A percentile compares a stretch with the other conserved stretches of the same genome.
phyloP scores from a whole-genome alignment of 1,284 basidiomycete species.

The Cutaneotrichosporon mucoides region DNA sequence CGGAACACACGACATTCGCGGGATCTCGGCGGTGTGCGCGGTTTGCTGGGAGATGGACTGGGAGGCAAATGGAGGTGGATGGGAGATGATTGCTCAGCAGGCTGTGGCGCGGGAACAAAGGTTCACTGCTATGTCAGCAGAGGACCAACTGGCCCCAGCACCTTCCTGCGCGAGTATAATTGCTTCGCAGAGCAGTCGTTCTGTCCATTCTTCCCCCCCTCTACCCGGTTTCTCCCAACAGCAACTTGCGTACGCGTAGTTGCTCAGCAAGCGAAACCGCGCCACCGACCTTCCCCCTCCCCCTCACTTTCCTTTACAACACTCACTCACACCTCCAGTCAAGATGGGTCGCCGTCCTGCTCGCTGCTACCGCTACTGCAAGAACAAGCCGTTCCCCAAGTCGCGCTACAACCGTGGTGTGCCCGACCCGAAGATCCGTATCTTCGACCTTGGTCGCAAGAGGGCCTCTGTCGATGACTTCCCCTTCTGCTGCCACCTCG shows the following conservation, averaged over 20 bases:
- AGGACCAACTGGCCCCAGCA: too few species aligned
- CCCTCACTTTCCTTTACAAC: background rate
- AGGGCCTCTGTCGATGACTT: constrained; percentile 95
- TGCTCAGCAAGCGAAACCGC: too few species aligned
- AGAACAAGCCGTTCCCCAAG: constrained; percentile 89
- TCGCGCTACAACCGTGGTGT: constrained; percentile 98
- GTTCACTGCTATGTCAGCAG: background rate
- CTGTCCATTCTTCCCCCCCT: too few species aligned
- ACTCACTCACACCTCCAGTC: constrained; percentile 17
- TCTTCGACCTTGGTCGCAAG: constrained; percentile 93
- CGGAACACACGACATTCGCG: background rate
- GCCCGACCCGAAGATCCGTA: constrained; percentile 90
- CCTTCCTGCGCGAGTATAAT: background rate
- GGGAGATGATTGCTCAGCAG: constrained; percentile 5
- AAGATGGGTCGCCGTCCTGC: constrained; percentile 93
- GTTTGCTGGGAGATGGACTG: background rate
- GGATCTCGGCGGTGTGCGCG: background rate
- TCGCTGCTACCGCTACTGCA: constrained; percentile 95
- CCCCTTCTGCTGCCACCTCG: constrained; percentile 92
- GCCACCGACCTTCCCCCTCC: background rate
- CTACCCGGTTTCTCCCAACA: too few species aligned
- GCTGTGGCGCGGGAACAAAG: background rate
- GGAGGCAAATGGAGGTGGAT: background rate
- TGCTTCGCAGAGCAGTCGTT: background rate
- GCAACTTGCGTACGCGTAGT: too few species aligned